Base-by-base conservation (phyloP, 169 alveolate species). In the Plasmodium falciparum region DNA sequence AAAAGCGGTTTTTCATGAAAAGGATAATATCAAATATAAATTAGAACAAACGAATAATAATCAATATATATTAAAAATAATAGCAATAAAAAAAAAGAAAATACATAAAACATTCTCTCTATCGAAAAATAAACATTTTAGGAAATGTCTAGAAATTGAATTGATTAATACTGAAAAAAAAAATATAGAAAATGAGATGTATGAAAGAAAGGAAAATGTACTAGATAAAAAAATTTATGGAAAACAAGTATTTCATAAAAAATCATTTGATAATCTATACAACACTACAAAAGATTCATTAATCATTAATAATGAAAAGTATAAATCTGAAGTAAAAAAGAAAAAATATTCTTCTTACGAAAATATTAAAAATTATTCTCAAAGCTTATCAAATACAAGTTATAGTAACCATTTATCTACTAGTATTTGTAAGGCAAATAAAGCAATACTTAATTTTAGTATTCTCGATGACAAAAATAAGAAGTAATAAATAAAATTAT, bases 101-200 rank as follows among this genome's bases (percentile, higher is more conserved):
- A 22, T 86, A 24, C 92, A 65, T 17, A 86, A 86, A 86, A 86
- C 71, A 52, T 86, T 72, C 33, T 72, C 88, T 20, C 56, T 58
- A 9, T 86, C 92, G 39, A 86, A 86, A 54, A 61, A 88, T 22
- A 86, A 71, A 67, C 63, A 47, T 59, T 86, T 72, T 15, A 86
- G 92, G 73, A 86, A 86, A 86, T 86, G 92, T 43, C 67, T 86
- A 73, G 92, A 86, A 72, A 72, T 86, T 49, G 73, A 86, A 65
- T 47, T 86, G 52, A 72, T 49, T 22, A 86, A 65, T 52, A 58
- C 22, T 43, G 47, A 9, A 39, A 39, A 0, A 5, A 7, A 39
- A 5, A 39, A 39, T 39, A 54, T 80, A 20, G 22, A 80, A 63
- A 63, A 39, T 39, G 11, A 39, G 2, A 39, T 39, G 1, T 5